These are phyloP conservation scores for Alternaria conjuncta DNA, from an alignment of 2,329 filamentous ascomycete species.

Conservation along the genomic window DNA sequence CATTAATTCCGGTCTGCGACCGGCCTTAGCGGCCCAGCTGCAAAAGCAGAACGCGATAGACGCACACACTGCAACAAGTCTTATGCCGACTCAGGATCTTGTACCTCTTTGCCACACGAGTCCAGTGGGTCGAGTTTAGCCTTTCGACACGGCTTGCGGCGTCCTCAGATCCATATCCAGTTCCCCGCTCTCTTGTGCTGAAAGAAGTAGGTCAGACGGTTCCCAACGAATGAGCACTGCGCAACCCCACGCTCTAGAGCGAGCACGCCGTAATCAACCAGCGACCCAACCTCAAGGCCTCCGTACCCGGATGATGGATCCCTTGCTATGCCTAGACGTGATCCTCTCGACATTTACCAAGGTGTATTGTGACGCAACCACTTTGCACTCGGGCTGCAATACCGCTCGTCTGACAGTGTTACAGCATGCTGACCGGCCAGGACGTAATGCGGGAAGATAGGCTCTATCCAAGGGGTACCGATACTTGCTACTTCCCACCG, in stretches of 20 bases:
- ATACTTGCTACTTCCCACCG: slow-evolving; percentile 11
- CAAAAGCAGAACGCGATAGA: slow-evolving; percentile 16
- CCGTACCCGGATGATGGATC: slow-evolving; percentile 33
- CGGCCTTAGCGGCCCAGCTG: slow-evolving; percentile 2
- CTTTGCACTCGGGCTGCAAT: slow-evolving; percentile 9
- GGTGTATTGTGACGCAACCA: slow-evolving; percentile 36
- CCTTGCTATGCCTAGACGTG: slow-evolving; percentile 28
- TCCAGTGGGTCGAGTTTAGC: slow-evolving; percentile 33
- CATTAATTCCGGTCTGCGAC: slow-evolving; percentile 4
- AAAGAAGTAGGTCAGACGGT: slow-evolving; percentile 38
- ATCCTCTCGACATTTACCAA: slow-evolving; percentile 31
- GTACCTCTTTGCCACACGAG: slow-evolving; percentile 18
- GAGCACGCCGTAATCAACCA: slow-evolving; percentile 20
- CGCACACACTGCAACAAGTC: slow-evolving; percentile 12
- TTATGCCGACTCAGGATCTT: slow-evolving; percentile 13
- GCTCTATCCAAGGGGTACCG: slow-evolving; percentile 8
- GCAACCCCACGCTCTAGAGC: slow-evolving; percentile 14
- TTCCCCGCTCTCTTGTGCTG: slow-evolving; percentile 16
- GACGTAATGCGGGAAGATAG: slow-evolving; percentile 1
- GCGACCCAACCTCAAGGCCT: slow-evolving; percentile 33
- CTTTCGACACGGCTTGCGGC: slow-evolving; percentile 27
- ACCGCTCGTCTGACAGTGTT: slow-evolving; percentile 24
- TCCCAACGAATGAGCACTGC: slow-evolving; percentile 11
- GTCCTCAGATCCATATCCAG: slow-evolving; percentile 14
- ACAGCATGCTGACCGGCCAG: slow-evolving; percentile 17